Conservation (phyloP, 176 grass and related monocot species). For the Oryza longistaminata region DNA sequence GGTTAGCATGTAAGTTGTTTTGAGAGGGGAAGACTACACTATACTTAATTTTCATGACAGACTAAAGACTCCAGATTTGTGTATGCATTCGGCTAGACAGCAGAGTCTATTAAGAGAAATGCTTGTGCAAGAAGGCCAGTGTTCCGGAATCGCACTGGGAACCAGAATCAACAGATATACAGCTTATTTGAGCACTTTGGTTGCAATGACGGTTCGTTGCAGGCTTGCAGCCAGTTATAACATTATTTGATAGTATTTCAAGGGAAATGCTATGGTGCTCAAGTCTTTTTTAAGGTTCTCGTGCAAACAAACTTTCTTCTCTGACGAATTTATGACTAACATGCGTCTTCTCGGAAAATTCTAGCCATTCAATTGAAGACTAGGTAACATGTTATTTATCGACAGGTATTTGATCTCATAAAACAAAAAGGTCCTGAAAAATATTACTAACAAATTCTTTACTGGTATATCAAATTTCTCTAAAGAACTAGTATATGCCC, state of each 20-base stretch:
- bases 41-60: not conserved
- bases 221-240: not conserved
- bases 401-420: not conserved
- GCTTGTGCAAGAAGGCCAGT: not conserved
- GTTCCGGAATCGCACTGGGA: not conserved
- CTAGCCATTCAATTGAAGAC: not conserved
- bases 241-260: not conserved
- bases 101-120: not conserved
- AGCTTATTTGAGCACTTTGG: not conserved
- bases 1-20: not conserved
- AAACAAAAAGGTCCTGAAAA: not conserved
- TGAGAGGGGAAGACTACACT: not conserved
- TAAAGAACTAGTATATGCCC: not conserved
- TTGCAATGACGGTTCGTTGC: not conserved
- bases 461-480: not conserved
- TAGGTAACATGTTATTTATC: not conserved
- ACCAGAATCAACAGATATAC: not conserved
- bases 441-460: not conserved
- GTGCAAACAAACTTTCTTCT: not conserved
- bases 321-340: not conserved
- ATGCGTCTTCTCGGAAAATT: not conserved
- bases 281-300: not conserved
- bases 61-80: not conserved
- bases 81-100: not conserved
- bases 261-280: not conserved